phyloP scores from a whole-genome alignment of 345 rosid genomes.

The Eutrema heterophyllum region DNA sequence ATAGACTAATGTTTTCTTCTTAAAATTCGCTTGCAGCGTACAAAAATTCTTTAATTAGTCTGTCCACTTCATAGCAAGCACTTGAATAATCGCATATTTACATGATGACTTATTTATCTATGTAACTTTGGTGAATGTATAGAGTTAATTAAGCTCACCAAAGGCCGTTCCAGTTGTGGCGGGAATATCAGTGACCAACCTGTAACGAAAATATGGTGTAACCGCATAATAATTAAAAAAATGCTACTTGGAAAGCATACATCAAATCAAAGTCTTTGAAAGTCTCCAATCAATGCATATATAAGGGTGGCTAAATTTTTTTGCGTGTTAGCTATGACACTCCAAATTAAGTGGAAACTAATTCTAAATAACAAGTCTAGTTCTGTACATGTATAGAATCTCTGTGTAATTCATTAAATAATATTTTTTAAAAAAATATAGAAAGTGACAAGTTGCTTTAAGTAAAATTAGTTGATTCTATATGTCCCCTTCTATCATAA shows the following conservation, averaged over 20 bases:
- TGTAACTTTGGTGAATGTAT: background rate
- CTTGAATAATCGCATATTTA: no score
- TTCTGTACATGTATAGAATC: background rate
- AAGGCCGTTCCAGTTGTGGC: conserved; percentile 29
- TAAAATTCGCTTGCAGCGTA: no score
- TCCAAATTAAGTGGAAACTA: no score
- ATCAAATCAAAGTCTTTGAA: background rate
- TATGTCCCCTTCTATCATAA: background rate
- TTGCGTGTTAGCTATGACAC: no score
- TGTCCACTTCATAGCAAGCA: no score
- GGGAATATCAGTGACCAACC: conserved; percentile 35
- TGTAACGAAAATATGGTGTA: background rate
- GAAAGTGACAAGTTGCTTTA: background rate
- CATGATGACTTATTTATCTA: background rate
- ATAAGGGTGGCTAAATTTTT: no score
- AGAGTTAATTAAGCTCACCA: conserved; percentile 12
- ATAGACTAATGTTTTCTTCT: no score
- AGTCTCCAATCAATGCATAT: background rate
- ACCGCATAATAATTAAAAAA: background rate
- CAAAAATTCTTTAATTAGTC: no score
- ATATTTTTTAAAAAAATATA: no score
- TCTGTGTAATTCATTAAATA: background rate
- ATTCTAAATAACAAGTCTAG: no score
- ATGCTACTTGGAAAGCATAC: background rate
- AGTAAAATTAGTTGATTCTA: background rate